Evolutionary conservation across 805 yeast species (phyloP).

Genomic region (Saturnispora halmiae): DNA sequence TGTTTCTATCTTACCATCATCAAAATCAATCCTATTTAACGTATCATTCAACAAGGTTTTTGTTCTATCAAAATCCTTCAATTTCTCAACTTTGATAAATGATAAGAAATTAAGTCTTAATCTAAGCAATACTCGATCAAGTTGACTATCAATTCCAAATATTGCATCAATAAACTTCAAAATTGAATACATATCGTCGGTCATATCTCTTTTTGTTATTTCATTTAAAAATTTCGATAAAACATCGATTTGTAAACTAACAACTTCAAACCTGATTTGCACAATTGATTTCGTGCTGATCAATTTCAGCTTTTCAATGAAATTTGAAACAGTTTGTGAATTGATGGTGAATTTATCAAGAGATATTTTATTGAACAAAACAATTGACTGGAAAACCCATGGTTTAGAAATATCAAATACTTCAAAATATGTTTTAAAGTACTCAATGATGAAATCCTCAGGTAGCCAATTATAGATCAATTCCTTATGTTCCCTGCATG

Average conservation of each 20-base stretch:
- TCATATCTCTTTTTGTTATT: background rate
- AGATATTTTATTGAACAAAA: slow-evolving; percentile 9
- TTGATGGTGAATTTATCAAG: background rate
- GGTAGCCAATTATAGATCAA: background rate
- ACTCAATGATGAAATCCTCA: background rate
- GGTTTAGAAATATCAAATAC: slow-evolving; percentile 8
- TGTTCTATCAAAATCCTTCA: background rate
- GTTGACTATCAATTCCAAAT: background rate
- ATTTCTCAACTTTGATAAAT: background rate
- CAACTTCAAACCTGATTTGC: slow-evolving; percentile 10
- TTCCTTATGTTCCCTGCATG: background rate
- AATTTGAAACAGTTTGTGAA: background rate
- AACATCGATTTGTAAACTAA: slow-evolving; percentile 9
- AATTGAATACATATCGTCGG: background rate
- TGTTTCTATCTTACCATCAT: slow-evolving; percentile 4
- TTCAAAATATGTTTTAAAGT: slow-evolving; percentile 9
- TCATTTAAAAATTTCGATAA: slow-evolving; percentile 6
- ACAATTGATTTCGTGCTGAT: slow-evolving; percentile 6
- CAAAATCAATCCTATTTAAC: slow-evolving; percentile 2
- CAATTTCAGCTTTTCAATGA: background rate
- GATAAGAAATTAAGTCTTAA: background rate
- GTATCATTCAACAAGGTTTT: background rate
- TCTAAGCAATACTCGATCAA: background rate
- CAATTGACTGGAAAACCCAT: slow-evolving; percentile 15
- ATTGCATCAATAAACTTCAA: background rate